Base-by-base conservation (phyloP, 164 flowering plant species). In the Liriodendron chinense region DNA sequence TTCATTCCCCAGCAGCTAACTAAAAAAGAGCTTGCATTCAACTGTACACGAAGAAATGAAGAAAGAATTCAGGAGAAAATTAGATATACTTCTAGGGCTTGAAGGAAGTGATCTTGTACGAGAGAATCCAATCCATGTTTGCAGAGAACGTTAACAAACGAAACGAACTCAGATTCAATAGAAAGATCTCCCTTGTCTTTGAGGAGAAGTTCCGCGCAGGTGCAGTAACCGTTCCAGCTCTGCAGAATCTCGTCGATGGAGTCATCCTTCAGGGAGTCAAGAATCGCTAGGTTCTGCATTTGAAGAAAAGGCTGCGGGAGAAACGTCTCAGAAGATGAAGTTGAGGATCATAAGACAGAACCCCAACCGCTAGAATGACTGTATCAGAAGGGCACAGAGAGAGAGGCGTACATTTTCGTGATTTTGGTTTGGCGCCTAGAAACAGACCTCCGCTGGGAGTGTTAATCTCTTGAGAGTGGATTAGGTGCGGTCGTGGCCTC, bases 161-260 rank as follows among this genome's bases (percentile, higher is more conserved):
- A 74, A 18, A 83, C 78, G 73, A 94, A 86, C 24, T 87, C 85
- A 0, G 87, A 62, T 12, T 79, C 84, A 48, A 71, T 76, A 2
- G 85, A 87, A 20, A 82, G 81, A 70, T 86, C 86, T 0, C 81
- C 86, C 21, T 75, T 74, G 68, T 88, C 89, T 74, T 78, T 69
- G 47, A 94, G 81, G 7, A 91, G 87, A 24, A 34, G 23, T 2
- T 85, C 82, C 1, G 92, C 74, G 73, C 80, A 68, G 57, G 66
- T 26, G 53, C 91, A 89, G 83, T 91, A 94, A n/a, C 83, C 83
- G 9, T 71, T 73, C 95, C 95, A 96, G 84, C 89, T 86, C 1
- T 84, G 77, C 64, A 83, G 47, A 66, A 96, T 89, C 82, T 89
- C 92, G 57, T 76, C 71, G 21, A 92, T 76, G 8, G 90, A 80